Evolutionary conservation across 2,329 filamentous ascomycete genomes (phyloP).

Genomic region (Ilyonectria sp.): DNA sequence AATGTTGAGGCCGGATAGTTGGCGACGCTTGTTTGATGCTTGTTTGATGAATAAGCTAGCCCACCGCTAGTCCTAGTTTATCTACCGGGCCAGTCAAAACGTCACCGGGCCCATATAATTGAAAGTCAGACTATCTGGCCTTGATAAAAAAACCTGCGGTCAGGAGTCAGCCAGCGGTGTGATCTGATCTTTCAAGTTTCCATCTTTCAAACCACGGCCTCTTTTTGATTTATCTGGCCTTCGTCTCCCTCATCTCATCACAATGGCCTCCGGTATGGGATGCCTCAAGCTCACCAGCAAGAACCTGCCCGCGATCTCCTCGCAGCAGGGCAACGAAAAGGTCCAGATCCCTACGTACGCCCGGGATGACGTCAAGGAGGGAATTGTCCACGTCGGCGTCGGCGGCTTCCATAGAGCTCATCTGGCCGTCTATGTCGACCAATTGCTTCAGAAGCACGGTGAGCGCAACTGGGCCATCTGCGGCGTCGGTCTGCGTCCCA

Average conservation of each 20-base stretch:
- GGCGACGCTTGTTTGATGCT: background rate
- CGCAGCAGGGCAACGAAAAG: conserved; percentile 39
- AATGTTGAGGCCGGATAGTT: background rate
- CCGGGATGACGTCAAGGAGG: conserved; percentile 64
- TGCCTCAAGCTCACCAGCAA: conserved; percentile 47
- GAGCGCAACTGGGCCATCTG: conserved; percentile 65
- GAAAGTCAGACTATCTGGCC: conserved; percentile 12
- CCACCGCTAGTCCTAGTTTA: conserved; percentile 17
- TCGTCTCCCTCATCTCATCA: conserved; percentile 14
- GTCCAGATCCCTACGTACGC: conserved; percentile 59
- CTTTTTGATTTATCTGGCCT: background rate
- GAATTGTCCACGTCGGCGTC: conserved; percentile 69
- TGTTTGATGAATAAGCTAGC: conserved; percentile 7
- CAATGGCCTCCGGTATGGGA: conserved; percentile 35
- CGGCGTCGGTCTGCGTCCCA: conserved; percentile 66
- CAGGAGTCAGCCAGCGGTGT: conserved; percentile 38
- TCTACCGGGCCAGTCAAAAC: conserved; percentile 19
- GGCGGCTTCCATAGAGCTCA: conserved; percentile 70
- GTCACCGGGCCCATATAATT: conserved; percentile 30
- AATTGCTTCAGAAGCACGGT: conserved; percentile 62
- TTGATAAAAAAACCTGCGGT: conserved; percentile 42
- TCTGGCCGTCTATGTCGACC: conserved; percentile 66
- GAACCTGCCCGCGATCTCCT: conserved; percentile 43
- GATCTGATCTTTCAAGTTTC: conserved; percentile 36
- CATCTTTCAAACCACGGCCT: conserved; percentile 33